A percentile compares a stretch with the other conserved stretches of the same genome.
phyloP scores from a whole-genome alignment of 2,329 filamentous ascomycete species.

The Ophiostoma tasmaniense region DNA sequence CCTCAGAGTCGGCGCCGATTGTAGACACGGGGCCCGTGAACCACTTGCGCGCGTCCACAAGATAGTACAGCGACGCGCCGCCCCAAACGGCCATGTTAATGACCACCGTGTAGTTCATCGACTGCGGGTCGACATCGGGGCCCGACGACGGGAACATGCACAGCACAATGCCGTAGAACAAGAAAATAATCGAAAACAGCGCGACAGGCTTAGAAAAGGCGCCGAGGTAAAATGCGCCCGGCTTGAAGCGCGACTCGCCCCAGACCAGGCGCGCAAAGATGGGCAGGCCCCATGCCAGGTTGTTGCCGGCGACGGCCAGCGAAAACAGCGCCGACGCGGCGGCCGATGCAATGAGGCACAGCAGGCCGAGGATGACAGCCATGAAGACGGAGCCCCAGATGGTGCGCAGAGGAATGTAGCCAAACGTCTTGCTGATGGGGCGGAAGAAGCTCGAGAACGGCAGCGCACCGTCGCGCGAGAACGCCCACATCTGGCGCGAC shows the following conservation, averaged over 20 bases:
- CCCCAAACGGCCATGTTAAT: slow-evolving; percentile 53
- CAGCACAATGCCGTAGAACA: slow-evolving; percentile 46
- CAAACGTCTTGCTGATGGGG: slow-evolving; percentile 44
- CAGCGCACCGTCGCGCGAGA: slow-evolving; percentile 52
- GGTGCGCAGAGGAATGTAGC: slow-evolving; percentile 49
- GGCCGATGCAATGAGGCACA: slow-evolving; percentile 49
- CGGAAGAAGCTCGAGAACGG: slow-evolving; percentile 52
- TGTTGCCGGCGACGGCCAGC: slow-evolving; percentile 50
- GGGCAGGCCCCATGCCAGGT: slow-evolving; percentile 51
- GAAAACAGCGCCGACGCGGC: slow-evolving; percentile 53
- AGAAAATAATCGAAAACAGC: slow-evolving; percentile 43
- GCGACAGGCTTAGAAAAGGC: slow-evolving; percentile 44
- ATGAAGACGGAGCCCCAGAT: slow-evolving; percentile 46
- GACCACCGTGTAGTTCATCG: slow-evolving; percentile 57
- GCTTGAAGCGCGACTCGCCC: slow-evolving; percentile 48
- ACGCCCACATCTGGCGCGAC: slow-evolving; percentile 54
- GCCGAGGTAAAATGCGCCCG: slow-evolving; percentile 53
- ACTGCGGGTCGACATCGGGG: slow-evolving; percentile 39
- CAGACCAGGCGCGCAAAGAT: slow-evolving; percentile 51
- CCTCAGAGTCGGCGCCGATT: slow-evolving; percentile 29
- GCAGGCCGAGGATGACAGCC: slow-evolving; percentile 45
- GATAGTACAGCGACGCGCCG: slow-evolving; percentile 47
- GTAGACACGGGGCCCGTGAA: slow-evolving; percentile 53
- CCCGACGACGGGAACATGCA: slow-evolving; percentile 51
- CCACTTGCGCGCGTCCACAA: slow-evolving; percentile 48